These are phyloP conservation scores for Aspergillus caelatus DNA, from an alignment of 2,329 filamentous ascomycete species.

Conservation along the genomic window DNA sequence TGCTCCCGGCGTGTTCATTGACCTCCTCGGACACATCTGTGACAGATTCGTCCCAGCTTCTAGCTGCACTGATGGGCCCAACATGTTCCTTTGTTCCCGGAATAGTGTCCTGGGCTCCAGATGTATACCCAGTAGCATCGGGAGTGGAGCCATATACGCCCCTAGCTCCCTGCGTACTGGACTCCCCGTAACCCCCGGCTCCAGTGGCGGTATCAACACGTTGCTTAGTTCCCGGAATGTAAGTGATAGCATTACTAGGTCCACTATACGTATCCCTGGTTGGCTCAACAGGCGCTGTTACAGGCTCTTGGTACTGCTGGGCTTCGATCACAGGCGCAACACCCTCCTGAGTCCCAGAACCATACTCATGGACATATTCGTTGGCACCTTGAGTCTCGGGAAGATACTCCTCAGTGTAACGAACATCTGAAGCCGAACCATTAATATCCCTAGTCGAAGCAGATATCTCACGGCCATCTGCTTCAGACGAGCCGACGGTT, in stretches of 20 bases:
- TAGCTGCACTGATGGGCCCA: not conserved
- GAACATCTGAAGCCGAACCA: conserved; percentile 9
- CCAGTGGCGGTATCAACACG: not conserved
- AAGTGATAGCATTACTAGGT: not conserved
- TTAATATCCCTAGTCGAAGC: conserved; percentile 7
- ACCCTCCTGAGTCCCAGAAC: not conserved
- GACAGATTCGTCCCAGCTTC: not conserved
- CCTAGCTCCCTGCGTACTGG: not conserved
- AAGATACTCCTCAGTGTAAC: not conserved
- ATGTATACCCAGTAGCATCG: not conserved
- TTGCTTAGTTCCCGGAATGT: not conserved
- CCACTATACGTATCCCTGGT: not conserved
- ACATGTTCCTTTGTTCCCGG: not conserved
- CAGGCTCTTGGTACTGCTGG: not conserved
- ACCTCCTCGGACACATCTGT: not conserved
- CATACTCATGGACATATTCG: not conserved
- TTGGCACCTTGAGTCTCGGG: not conserved
- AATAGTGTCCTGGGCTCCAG: not conserved
- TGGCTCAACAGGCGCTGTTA: not conserved
- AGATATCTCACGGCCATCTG: not conserved
- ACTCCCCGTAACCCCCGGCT: not conserved
- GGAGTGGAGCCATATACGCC: not conserved
- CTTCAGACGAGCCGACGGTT: not conserved
- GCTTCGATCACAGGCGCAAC: not conserved
- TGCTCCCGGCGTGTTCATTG: not conserved